Base-by-base conservation (phyloP, 2,329 filamentous ascomycete species). In the Cryphonectria naterciae region DNA sequence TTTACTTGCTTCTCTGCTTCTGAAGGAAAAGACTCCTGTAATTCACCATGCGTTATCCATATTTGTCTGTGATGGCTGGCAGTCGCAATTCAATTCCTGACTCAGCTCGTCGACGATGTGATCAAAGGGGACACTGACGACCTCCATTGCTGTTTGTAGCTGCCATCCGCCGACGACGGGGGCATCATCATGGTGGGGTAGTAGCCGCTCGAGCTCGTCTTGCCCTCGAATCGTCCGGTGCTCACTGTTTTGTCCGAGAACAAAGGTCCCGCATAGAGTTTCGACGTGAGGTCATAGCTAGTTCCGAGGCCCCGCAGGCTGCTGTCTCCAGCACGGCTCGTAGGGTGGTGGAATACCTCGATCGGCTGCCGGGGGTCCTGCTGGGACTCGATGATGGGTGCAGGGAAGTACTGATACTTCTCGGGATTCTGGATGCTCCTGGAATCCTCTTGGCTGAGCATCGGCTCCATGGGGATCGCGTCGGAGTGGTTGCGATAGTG, bases 321-420 rank as follows among this genome's bases (percentile, higher is more conserved):
- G 28, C 74, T 76, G 10, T 79, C 77, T 37, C 83, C 81, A 1
- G 79, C 75, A 13, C 80, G 76, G 68, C 64, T 77, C 64, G 76
- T 81, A 77, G 74, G 79, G 75, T 76, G 74, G 6, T 78, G 74
- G 75, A 86, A 89, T 77, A 88, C 80, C 69, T 88, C 86, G 28
- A 88, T 82, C 1, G 78, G 77, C 17, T 79, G 79, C 52, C 82
- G 79, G 1, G 82, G 78, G 64, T 87, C 84, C 39, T 81, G 78
- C 4, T 82, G 79, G 28, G 78, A 79, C 64, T 88, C 85, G 74
- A 87, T 88, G 64, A 88, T 82, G 2, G 85, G 74, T 0, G 80
- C 80, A 0, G 85, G 85, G 73, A 85, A 89, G 74, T 89, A 89
- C 70, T 87, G 84, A 72, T 89, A 89, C 0, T 82, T 83, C 73